Evolutionary conservation across 768 basidiomycete species (phyloP), one percentile per base, ranked within the genome.

Genomic region (Hortiboletus flavorubellus): DNA sequence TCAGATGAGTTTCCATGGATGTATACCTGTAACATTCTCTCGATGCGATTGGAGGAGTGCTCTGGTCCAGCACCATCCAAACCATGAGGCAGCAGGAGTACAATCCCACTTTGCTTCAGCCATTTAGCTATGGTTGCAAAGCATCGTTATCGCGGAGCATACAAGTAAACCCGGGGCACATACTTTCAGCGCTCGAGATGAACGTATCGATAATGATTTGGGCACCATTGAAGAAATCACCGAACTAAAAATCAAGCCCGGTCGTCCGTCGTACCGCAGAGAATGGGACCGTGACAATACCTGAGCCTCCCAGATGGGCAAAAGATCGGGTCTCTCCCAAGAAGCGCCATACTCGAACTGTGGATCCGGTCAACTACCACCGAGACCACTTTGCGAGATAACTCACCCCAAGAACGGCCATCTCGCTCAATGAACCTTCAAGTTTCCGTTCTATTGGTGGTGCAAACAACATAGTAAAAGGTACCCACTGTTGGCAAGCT

Each of bases 231-330:
- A 91, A 89, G 72, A 97, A 97, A 66, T 95, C 93, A 21, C 93
- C 93, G 60, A 94, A 94, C 83, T 89, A 59, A n/a, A n/a, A 4
- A 21, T 29, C 41, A 35, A 46, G 7, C 9, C 16, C 16, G 3
- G 35, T 58, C 51, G 34, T 18, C 38, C 21, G 29, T 31, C n/a
- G 18, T 16, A 40, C 21, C 40, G 23, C n/a, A 38, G 49, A 10
- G 16, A 33, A 11, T 2, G 38, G 52, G 26, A 37, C 18, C 1
- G 23, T 10, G 18, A 26, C 21, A 72, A 29, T 58, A 85, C 87
- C 77, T 95, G 93, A 1, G 92, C 92, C 68, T 97, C 93, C 93
- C 93, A 95, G 35, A 96, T 91, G 0, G 90, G 84, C 49, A 95
- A 73, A 21, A 94, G 68, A 59, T 84, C 80, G 0, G 93, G 93